Evolutionary conservation across 2,329 filamentous ascomycete species (phyloP), one percentile per base, ranked within the genome.

Genomic region (Blastomyces percursus): DNA sequence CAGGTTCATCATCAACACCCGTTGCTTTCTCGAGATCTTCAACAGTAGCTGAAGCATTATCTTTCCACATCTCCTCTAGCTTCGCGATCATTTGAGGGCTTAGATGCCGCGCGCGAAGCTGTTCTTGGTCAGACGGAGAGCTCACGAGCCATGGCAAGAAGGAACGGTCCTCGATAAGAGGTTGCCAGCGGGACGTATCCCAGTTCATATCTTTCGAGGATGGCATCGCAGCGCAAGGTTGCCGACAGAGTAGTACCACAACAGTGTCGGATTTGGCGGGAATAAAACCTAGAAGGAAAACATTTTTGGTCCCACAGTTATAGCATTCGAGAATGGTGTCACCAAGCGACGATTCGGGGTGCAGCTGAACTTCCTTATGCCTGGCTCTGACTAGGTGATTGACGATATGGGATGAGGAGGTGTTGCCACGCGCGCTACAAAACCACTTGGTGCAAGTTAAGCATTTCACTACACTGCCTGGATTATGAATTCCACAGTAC

Each of bases 121-220:
- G 94, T 77, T 99, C 94, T 69, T 94, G 90, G 72, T 99, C 95
- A 42, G 89, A 90, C 1, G 94, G 94, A 11, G 89, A 82, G 55
- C 86, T 85, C 8, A 99, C 93, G 30, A 99, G 89, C 94, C 94
- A 99, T 48, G 88, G 84, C 46, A 99, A 78, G 73, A 99, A 99
- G 19, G 91, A 94, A 59, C 94, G 90, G 72, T 99, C 94, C 75
- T 96, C 92, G 67, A 99, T 97, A 63, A 99, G 81, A 14, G 94
- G 94, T 74, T 97, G 92, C 94, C 94, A 99, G 72, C 92, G 86
- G 32, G 93, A 96, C 6, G 92, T 95, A 74, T 99, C 94, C 94
- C 94, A 99, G 75, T 94, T 99, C 92, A 99, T 97, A 71, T 99
- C 94, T 77, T 99, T 99, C 67, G 91, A 93, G 42, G 94, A 97